A percentile compares a stretch with the other conserved stretches of the same genome.
Conservation (phyloP, 805 yeast genomes). For the Candida tammaniensis region DNA sequence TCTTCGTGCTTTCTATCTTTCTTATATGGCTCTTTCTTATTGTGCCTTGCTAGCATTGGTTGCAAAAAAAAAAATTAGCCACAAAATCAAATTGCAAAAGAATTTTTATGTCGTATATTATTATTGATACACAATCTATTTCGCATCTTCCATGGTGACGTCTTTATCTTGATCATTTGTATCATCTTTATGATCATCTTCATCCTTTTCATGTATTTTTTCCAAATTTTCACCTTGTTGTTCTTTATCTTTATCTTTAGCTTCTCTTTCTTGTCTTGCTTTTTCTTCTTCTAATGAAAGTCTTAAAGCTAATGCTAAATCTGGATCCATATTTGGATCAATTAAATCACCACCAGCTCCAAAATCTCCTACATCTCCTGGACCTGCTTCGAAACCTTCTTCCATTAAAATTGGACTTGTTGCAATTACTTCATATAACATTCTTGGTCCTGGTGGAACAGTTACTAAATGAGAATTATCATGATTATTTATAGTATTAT, state of each 20-base stretch:
- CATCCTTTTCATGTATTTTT: constrained; percentile 29
- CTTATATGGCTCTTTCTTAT: background rate
- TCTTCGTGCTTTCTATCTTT: background rate
- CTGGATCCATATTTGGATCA: constrained; percentile 95
- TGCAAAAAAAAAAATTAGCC: constrained; percentile 1
- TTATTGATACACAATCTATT: constrained; percentile 1
- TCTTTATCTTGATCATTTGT: constrained; percentile 15
- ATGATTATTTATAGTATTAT: constrained; percentile 68
- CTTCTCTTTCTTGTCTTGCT: constrained; percentile 81
- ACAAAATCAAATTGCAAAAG: background rate
- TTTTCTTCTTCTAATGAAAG: constrained; percentile 93
- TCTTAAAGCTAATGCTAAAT: constrained; percentile 91
- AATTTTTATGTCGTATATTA: too few species aligned
- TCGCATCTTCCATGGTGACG: constrained; percentile 16
- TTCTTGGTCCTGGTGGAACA: constrained; percentile 82
- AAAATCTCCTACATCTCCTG: constrained; percentile 42
- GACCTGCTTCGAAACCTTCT: constrained; percentile 56
- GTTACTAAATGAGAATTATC: constrained; percentile 81
- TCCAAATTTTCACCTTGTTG: constrained; percentile 20
- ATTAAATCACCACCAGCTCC: constrained; percentile 44
- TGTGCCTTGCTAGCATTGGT: constrained; percentile 5
- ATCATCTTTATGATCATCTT: constrained; percentile 13
- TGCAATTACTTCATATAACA: constrained; percentile 77
- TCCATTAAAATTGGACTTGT: constrained; percentile 71
- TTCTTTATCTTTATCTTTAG: constrained; percentile 29